These are phyloP conservation scores for Plasmodium gonderi DNA, from an alignment of 169 alveolate species.

Conservation along the genomic window DNA sequence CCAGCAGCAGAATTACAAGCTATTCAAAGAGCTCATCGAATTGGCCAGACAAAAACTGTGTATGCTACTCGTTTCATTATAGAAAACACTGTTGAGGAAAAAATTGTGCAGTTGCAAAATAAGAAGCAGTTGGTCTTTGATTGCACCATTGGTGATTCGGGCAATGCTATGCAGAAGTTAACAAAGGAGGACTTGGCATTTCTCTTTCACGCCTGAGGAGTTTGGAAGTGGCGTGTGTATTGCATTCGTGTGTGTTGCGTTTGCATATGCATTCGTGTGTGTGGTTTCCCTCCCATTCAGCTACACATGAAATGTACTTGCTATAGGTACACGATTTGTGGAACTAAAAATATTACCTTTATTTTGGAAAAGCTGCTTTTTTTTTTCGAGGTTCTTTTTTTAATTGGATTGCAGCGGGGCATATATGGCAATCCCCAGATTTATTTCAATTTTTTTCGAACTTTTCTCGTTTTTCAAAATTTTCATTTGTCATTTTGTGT, in stretches of 20 bases:
- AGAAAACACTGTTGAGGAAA: conserved; percentile 96
- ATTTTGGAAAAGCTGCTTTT: no score
- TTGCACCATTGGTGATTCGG: conserved; percentile 87
- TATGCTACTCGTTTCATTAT: conserved; percentile 94
- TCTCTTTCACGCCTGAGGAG: conserved; percentile 81
- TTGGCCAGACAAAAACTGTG: conserved; percentile 96
- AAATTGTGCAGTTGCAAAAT: conserved; percentile 94
- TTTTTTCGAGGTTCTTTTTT: no score
- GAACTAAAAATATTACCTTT: no score
- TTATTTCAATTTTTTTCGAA: no score
- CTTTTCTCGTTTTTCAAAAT: no score
- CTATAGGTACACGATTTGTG: no score
- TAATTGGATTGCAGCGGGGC: no score
- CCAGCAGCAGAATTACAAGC: conserved; percentile 99
- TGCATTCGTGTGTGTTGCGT: not conserved
- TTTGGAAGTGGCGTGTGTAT: not conserved
- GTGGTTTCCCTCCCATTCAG: no score
- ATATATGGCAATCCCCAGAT: no score
- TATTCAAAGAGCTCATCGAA: conserved; percentile 96
- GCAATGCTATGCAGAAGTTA: conserved; percentile 87
- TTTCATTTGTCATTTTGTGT: no score
- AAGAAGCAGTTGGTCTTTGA: conserved; percentile 93
- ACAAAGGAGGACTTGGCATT: conserved; percentile 91
- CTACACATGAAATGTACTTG: no score
- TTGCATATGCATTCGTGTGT: not conserved